Conservation (phyloP, 768 basidiomycete species). For the Ramaria rubella region DNA sequence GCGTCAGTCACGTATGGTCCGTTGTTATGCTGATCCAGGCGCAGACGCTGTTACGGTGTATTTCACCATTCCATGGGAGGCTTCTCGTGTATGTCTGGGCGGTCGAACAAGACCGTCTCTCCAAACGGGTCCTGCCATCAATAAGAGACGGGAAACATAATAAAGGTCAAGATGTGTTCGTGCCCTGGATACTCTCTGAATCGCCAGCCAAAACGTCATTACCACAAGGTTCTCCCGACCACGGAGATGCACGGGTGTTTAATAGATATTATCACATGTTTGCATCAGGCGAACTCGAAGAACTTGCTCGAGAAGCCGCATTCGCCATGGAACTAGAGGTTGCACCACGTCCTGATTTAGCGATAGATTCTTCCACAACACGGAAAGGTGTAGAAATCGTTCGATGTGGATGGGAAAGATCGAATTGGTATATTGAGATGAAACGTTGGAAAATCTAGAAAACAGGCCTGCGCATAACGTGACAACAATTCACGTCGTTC, state of each 20-base stretch:
- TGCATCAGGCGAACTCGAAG: slow-evolving; percentile 64
- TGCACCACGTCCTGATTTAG: slow-evolving; percentile 25
- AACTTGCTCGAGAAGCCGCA: slow-evolving; percentile 60
- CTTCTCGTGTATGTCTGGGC: slow-evolving; percentile 96
- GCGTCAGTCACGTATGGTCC: slow-evolving; percentile 11
- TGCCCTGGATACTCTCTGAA: slow-evolving; percentile 72
- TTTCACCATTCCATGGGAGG: slow-evolving; percentile 66
- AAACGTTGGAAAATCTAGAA: slow-evolving; percentile 43
- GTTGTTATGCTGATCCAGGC: neutral
- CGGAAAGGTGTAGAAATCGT: slow-evolving; percentile 55
- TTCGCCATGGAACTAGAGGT: slow-evolving; percentile 47
- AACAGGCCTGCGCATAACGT: no score
- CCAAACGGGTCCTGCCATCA: slow-evolving; percentile 62
- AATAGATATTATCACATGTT: slow-evolving; percentile 98
- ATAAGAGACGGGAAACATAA: slow-evolving; percentile 20
- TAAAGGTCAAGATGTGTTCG: slow-evolving; percentile 73
- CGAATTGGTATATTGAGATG: slow-evolving; percentile 82
- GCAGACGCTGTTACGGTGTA: slow-evolving; percentile 57
- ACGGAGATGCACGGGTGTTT: slow-evolving; percentile 36
- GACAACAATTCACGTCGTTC: neutral
- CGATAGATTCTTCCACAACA: slow-evolving; percentile 6
- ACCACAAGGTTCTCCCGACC: slow-evolving; percentile 2
- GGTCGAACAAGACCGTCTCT: slow-evolving; percentile 81
- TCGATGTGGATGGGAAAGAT: slow-evolving; percentile 79
- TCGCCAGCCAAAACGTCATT: slow-evolving; percentile 19